Conservation (phyloP, 2,329 filamentous ascomycete genomes). For the Sclerotinia glacialis region DNA sequence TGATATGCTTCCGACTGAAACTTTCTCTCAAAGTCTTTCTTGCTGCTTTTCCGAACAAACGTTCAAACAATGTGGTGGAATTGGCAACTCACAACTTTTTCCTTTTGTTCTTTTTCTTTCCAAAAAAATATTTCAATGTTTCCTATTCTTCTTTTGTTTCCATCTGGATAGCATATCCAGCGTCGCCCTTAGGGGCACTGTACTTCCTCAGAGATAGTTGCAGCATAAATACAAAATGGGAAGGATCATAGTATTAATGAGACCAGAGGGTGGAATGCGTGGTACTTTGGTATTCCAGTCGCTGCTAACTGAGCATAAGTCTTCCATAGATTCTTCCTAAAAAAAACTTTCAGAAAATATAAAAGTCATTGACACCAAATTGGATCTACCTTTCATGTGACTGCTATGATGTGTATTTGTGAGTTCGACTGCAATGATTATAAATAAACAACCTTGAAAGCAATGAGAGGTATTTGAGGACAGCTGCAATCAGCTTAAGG, state of each 20-base stretch:
- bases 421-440: not conserved
- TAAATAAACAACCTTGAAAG: too few relatives aligned
- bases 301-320: not conserved
- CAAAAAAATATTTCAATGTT: not conserved
- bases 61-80: not conserved
- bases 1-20: not conserved
- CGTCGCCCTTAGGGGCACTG: constrained; percentile 12
- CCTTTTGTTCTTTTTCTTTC: not conserved
- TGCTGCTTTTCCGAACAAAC: not conserved
- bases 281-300: not conserved
- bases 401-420: not conserved
- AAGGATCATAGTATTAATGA: constrained; percentile 11
- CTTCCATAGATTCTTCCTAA: not conserved
- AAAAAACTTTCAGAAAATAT: not conserved
- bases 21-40: not conserved
- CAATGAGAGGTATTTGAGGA: not conserved
- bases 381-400: not conserved
- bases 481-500: not conserved
- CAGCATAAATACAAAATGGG: constrained; percentile 10
- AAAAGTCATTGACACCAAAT: not conserved
- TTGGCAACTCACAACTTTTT: not conserved
- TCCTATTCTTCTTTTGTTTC: constrained; percentile 8
- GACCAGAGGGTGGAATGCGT: not conserved
- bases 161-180: not conserved
- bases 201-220: constrained; percentile 10